Percentiles rank a stretch among this genome's conserved stretches.
Evolutionary conservation across 2,329 filamentous ascomycete species (phyloP).

Genomic region (Falciphora oryzae): DNA sequence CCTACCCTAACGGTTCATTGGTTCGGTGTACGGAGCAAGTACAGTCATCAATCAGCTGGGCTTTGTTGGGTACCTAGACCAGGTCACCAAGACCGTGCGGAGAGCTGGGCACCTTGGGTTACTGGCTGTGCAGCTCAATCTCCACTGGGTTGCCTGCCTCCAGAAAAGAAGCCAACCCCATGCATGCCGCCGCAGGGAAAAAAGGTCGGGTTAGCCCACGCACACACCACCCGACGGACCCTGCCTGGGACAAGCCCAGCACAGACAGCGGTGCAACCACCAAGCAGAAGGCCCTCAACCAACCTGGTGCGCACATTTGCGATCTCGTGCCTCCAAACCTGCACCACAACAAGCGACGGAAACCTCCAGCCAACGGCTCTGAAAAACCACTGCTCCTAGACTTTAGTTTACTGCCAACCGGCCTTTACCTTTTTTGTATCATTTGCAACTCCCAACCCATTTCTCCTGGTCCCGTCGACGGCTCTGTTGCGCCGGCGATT

Average conservation of each 20-base stretch:
- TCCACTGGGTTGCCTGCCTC: neutral
- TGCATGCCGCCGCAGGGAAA: neutral
- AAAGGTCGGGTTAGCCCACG: neutral
- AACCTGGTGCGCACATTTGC: neutral
- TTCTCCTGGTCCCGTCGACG: neutral
- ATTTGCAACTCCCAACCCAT: neutral
- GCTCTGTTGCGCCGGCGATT: neutral
- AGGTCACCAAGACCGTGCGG: neutral
- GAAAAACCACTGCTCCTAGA: neutral
- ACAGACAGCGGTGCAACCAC: neutral
- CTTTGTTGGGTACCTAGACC: neutral
- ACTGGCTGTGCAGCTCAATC: neutral
- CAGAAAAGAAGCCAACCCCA: too few relatives aligned
- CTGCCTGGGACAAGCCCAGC: neutral
- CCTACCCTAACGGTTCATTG: neutral
- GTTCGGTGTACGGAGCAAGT: neutral
- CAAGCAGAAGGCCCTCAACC: neutral
- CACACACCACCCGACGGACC: neutral
- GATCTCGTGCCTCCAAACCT: slow-evolving; percentile 1
- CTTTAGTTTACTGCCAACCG: neutral
- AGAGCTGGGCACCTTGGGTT: neutral
- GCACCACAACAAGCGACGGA: neutral
- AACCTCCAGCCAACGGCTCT: neutral
- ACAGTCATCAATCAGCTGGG: neutral
- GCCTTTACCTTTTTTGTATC: neutral